A percentile compares a stretch with the other conserved stretches of the same genome.
phyloP scores from a whole-genome alignment of 176 grass and related monocot species.

The Phoenix dactylifera region DNA sequence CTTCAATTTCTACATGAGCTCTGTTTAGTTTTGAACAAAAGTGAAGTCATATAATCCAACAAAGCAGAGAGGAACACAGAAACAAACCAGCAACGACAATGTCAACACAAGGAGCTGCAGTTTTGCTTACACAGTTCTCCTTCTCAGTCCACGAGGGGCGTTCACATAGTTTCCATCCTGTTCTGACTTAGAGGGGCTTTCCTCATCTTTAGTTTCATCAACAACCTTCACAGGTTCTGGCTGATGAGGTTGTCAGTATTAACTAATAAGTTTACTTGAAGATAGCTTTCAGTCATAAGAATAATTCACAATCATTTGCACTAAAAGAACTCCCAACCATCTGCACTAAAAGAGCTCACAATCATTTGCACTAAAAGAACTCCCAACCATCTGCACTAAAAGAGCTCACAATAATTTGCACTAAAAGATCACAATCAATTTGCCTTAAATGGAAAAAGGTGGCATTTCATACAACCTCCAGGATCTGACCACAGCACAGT shows the following conservation, averaged over 20 bases:
- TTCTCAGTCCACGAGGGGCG: slow-evolving; percentile 53
- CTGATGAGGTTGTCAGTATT: slow-evolving; percentile 16
- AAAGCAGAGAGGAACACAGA: background rate
- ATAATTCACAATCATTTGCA: no score
- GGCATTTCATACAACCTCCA: no score
- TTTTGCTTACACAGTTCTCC: slow-evolving; percentile 49
- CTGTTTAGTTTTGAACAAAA: slow-evolving; percentile 23
- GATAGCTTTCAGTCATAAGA: no score
- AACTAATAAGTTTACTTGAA: background rate
- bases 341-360: no score
- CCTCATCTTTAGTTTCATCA: slow-evolving; percentile 45
- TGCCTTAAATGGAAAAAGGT: no score
- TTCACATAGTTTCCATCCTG: slow-evolving; percentile 31
- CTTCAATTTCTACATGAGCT: slow-evolving; percentile 29
- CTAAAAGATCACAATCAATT: no score
- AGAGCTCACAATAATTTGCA: no score
- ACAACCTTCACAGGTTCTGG: slow-evolving; percentile 40
- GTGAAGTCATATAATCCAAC: no score
- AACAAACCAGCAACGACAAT: background rate
- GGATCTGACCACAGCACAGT: no score
- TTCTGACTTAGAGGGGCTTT: slow-evolving; percentile 29
- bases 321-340: no score
- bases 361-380: no score
- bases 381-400: no score
- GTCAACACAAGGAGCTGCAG: background rate